A percentile compares a stretch with the other conserved stretches of the same genome.
Conservation (phyloP, 2,329 filamentous ascomycete genomes). For the Aureobasidium lini region DNA sequence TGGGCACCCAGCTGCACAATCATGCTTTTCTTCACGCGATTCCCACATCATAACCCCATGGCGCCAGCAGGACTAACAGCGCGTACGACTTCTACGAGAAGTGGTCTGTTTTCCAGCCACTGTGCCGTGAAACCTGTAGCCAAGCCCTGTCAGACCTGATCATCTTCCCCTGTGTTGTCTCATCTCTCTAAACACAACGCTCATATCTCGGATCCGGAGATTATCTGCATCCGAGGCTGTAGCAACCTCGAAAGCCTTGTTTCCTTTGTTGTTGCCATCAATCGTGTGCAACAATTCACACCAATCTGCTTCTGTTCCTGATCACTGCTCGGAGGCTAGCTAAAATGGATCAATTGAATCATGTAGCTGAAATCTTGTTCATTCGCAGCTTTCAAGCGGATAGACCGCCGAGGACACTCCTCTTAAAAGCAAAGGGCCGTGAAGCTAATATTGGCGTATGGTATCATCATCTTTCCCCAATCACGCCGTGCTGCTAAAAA, state of each 20-base stretch:
- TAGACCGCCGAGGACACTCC: background rate
- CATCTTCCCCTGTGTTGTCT: background rate
- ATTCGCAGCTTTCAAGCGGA: background rate
- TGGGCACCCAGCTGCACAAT: background rate
- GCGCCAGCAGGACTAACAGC: background rate
- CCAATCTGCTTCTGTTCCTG: background rate
- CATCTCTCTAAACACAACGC: conserved; percentile 2
- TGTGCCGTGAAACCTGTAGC: background rate
- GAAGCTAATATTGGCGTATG: background rate
- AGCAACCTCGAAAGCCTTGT: background rate
- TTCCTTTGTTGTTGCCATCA: background rate
- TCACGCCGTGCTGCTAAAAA: conserved; percentile 1
- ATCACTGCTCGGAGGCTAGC: background rate
- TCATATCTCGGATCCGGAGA: conserved; percentile 11
- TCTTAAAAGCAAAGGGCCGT: conserved; percentile 1
- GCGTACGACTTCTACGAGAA: background rate
- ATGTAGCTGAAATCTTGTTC: background rate
- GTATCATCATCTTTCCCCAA: background rate
- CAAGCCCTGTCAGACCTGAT: background rate
- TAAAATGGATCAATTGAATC: too few relatives aligned
- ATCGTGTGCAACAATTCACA: background rate
- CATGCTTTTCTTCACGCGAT: conserved; percentile 6
- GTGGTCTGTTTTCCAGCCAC: background rate
- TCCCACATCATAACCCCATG: background rate
- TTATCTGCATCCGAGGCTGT: background rate